A percentile compares a stretch with the other conserved stretches of the same genome.
Conservation (phyloP, 129 eudicot genomes). For the Flaveria sonorensis region DNA sequence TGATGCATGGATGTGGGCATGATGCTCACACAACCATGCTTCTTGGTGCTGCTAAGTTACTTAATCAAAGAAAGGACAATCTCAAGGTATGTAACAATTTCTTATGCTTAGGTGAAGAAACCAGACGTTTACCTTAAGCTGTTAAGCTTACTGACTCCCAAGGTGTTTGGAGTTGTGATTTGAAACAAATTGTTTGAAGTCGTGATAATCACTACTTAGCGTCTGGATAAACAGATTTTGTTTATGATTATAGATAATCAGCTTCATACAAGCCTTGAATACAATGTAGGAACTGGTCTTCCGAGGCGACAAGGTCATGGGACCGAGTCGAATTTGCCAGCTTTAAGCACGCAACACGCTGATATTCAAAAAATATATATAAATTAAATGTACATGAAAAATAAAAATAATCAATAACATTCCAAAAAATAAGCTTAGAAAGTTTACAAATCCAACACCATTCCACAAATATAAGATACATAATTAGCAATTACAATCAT, state of each 20-base stretch:
- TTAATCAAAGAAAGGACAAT: slow-evolving; percentile 62
- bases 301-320: not conserved
- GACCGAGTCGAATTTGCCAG: not conserved
- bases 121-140: not conserved
- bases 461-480: too few relatives aligned
- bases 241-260: not conserved
- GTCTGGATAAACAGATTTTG: too few relatives aligned
- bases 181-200: not conserved
- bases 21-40: slow-evolving; percentile 96
- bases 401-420: not conserved
- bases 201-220: not conserved
- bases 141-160: not conserved
- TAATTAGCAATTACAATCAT: not conserved
- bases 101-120: not conserved
- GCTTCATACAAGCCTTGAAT: not conserved
- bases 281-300: not conserved
- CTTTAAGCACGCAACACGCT: not conserved
- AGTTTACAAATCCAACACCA: not conserved
- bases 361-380: not conserved
- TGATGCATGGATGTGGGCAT: slow-evolving; percentile 92
- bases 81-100: slow-evolving; percentile 53
- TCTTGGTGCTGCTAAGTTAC: slow-evolving; percentile 93
- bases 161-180: not conserved
- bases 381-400: not conserved
- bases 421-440: not conserved